These are phyloP conservation scores for Aspergillus heteromorphus DNA, from an alignment of 495 filamentous ascomycete genomes.

Conservation along the genomic window DNA sequence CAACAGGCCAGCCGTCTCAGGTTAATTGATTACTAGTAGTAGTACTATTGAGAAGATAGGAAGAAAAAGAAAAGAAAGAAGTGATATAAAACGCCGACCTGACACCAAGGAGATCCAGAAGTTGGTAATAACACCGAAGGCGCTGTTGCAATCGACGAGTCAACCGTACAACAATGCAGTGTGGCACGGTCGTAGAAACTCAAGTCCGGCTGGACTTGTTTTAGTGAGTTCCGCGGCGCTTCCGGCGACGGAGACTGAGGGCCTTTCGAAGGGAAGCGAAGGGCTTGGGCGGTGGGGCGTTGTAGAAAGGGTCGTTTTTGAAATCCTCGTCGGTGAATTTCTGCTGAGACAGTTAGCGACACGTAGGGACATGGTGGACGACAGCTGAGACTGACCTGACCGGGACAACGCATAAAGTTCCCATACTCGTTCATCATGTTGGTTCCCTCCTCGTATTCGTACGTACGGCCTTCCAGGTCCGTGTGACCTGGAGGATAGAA, in stretches of 20 bases:
- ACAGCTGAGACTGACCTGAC: conserved; percentile 19
- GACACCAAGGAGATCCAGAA: background rate
- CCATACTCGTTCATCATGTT: conserved; percentile 72
- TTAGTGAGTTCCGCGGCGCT: conserved; percentile 25
- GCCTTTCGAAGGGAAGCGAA: conserved; percentile 29
- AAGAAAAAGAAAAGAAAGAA: background rate
- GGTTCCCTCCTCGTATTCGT: conserved; percentile 79
- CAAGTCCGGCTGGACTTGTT: background rate
- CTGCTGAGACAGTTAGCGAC: conserved; percentile 14
- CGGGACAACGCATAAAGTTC: conserved; percentile 32
- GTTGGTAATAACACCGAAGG: background rate
- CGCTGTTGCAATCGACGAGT: background rate
- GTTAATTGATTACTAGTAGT: background rate
- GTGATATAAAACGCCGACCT: background rate
- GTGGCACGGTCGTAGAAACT: background rate
- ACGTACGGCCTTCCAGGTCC: conserved; percentile 60
- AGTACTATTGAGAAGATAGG: background rate
- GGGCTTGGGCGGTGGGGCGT: conserved; percentile 26
- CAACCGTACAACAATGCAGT: background rate
- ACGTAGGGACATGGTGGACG: background rate
- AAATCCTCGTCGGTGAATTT: conserved; percentile 46
- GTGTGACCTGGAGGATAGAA: conserved; percentile 63
- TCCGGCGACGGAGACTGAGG: conserved; percentile 31
- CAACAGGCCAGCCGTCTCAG: too few relatives aligned
- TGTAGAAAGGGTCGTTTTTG: conserved; percentile 44